Evolutionary conservation across 164 flowering plant species (phyloP).

Genomic region (Vitis vinifera): DNA sequence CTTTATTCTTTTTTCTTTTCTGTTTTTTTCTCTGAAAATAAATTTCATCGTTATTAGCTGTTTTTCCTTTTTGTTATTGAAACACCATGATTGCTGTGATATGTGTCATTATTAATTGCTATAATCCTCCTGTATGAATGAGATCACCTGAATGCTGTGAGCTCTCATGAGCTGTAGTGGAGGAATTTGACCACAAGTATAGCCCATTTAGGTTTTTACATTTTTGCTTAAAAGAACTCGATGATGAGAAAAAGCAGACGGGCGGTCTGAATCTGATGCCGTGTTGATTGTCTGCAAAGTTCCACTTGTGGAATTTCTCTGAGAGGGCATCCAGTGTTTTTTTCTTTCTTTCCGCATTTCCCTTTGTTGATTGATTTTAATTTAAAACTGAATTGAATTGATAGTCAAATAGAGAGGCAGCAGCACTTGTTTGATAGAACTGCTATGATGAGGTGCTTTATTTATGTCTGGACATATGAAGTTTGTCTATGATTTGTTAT

Average conservation of each 20-base stretch:
- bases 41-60: too few relatives aligned
- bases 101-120: too few relatives aligned
- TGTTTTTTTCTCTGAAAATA: background rate
- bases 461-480: conserved; percentile 48
- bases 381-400: too few relatives aligned
- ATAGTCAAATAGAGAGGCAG: too few relatives aligned
- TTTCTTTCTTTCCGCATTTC: background rate
- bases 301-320: conserved; percentile 49
- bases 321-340: conserved; percentile 16
- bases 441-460: conserved; percentile 55
- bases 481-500: conserved; percentile 20
- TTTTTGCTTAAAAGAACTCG: conserved; percentile 6
- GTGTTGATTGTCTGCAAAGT: conserved; percentile 72
- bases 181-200: too few relatives aligned
- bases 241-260: conserved; percentile 84
- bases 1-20: background rate
- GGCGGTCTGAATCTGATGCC: conserved; percentile 95
- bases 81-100: too few relatives aligned
- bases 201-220: background rate
- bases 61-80: too few relatives aligned
- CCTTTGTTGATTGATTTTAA: background rate
- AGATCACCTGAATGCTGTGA: too few relatives aligned
- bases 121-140: too few relatives aligned
- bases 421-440: background rate
- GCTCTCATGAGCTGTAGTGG: too few relatives aligned